phyloP scores from a whole-genome alignment of 1,284 basidiomycete genomes.

The Ceratobasidium sp. region DNA sequence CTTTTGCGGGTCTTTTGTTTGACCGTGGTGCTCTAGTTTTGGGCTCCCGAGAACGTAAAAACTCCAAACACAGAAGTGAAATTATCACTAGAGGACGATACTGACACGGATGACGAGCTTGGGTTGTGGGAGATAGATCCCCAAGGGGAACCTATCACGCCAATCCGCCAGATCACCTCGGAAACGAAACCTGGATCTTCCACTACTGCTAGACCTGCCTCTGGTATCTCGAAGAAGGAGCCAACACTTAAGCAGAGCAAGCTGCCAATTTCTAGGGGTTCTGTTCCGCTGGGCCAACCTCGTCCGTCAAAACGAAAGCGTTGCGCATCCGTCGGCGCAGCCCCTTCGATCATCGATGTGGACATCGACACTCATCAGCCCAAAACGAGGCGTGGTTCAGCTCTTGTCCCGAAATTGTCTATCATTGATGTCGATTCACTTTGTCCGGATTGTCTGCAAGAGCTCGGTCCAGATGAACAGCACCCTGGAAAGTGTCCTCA shows the following conservation, averaged over 20 bases:
- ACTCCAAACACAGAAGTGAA: slow-evolving; percentile 9
- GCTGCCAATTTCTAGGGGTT: slow-evolving; percentile 28
- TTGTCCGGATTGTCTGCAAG: slow-evolving; percentile 34
- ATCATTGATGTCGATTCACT: slow-evolving; percentile 35
- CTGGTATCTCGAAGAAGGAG: neutral
- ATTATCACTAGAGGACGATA: neutral
- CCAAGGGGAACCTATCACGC: slow-evolving; percentile 33
- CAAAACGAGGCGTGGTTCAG: neutral
- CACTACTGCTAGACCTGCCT: neutral
- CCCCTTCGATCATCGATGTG: neutral
- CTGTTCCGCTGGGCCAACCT: slow-evolving; percentile 27
- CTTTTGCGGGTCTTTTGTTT: too few relatives aligned
- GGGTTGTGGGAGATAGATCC: slow-evolving; percentile 38
- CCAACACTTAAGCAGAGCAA: slow-evolving; percentile 26
- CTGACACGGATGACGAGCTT: slow-evolving; percentile 27
- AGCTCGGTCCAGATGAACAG: slow-evolving; percentile 11
- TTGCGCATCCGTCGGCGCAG: slow-evolving; percentile 21
- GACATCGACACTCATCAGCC: neutral
- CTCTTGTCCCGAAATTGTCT: neutral
- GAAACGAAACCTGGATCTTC: neutral
- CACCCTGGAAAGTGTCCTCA: neutral
- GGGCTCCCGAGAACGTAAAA: slow-evolving; percentile 7
- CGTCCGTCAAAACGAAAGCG: slow-evolving; percentile 33
- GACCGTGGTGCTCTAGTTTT: too few relatives aligned
- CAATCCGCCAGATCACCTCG: neutral